Base-by-base conservation (phyloP, 1,139 yeast genomes). In the Taiozyma onychis region DNA sequence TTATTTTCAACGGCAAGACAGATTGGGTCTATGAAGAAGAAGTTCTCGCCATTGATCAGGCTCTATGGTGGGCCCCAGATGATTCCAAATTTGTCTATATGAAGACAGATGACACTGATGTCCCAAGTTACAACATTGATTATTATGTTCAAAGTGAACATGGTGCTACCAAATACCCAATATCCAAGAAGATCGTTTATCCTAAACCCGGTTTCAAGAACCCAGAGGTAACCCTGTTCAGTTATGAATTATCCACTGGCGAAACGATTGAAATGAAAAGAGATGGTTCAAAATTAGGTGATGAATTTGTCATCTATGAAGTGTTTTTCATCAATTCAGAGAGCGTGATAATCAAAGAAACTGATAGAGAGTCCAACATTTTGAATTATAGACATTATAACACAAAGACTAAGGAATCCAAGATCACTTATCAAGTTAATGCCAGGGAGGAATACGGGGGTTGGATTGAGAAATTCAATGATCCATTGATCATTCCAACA, bases 11-110 rank as follows among this genome's bases (percentile, higher is more conserved):
- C 60, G 97, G 95, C 2, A 83, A 80, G 54, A 86, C 96, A 0
- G 97, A 89, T 61, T 89, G 97, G 97, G 88, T 88, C 1, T 88
- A 89, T 62, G 97, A 89, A 64, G 97, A 89, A 60, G 97, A 89
- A 61, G 88, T 89, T 2, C 66, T 81, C 21, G 74, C 77, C 0
- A 70, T 71, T 10, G 85, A 83, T 54, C 72, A 71, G 41, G 78
- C 90, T 14, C 60, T 86, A 22, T 88, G 95, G 90, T 88, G 96
- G 95, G 74, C 88, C 13, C 83, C 85, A 0, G 78, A 81, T 58
- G 86, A 84, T 54, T 63, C 75, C n/a, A 68, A 72, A 50, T 62
- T 89, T 35, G 78, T 87, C 0, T 88, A 73, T 62, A 72, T 84
- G 51, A 71, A 76, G 30, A 72, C 88, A n/a, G 79, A 88, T 64